Evolutionary conservation across 306 rosid species (phyloP).

Genomic region (Cotoneaster glaucophyllus): DNA sequence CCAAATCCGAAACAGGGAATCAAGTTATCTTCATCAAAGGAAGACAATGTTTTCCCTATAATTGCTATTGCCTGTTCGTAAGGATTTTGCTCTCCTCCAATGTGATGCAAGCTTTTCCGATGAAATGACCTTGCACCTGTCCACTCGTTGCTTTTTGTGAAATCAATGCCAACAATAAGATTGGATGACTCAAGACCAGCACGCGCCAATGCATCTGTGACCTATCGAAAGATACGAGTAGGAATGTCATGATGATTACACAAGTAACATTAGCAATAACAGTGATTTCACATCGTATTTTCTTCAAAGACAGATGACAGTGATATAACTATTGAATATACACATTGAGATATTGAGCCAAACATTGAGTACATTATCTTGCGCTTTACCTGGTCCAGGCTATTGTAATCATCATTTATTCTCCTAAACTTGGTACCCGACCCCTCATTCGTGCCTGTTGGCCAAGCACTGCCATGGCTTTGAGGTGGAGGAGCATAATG

Average conservation of each 20-base stretch:
- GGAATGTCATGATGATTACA: slow-evolving; percentile 5
- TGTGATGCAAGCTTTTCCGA: slow-evolving; percentile 84
- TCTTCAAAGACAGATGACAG: not conserved
- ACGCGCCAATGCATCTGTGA: slow-evolving; percentile 67
- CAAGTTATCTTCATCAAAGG: slow-evolving; percentile 88
- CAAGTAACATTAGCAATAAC: slow-evolving; percentile 2
- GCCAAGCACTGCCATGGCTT: slow-evolving; percentile 34
- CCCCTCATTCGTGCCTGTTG: slow-evolving; percentile 32
- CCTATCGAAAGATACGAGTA: slow-evolving; percentile 40
- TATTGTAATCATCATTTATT: slow-evolving; percentile 62
- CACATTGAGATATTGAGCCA: not conserved
- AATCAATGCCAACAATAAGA: slow-evolving; percentile 93
- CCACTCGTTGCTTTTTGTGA: slow-evolving; percentile 99
- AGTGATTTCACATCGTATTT: slow-evolving; percentile 1
- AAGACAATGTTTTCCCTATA: slow-evolving; percentile 80
- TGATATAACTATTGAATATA: not conserved
- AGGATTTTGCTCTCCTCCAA: slow-evolving; percentile 76
- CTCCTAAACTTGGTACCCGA: slow-evolving; percentile 55
- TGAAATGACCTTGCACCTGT: slow-evolving; percentile 88
- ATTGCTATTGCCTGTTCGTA: slow-evolving; percentile 93
- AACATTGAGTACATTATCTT: not conserved
- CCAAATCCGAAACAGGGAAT: slow-evolving; percentile 97
- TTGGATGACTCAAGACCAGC: slow-evolving; percentile 95
- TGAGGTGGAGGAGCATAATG: slow-evolving; percentile 38
- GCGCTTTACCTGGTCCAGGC: slow-evolving; percentile 63